phyloP scores from a whole-genome alignment of 176 grass and related monocot genomes.

The Elymus sibiricus region DNA sequence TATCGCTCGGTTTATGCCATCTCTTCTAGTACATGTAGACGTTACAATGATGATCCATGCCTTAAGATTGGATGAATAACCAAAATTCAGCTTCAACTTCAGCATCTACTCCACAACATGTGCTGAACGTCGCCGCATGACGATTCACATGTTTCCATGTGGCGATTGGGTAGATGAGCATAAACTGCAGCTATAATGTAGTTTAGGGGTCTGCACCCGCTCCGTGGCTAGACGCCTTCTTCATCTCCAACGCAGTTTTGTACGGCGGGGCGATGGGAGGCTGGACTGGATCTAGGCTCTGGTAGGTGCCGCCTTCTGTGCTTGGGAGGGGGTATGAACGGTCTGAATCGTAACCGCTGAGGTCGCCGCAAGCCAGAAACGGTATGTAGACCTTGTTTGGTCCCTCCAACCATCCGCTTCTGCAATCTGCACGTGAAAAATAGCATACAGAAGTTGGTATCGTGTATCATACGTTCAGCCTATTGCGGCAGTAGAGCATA shows the following conservation, averaged over 20 bases:
- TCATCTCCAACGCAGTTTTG: slow-evolving; percentile 72
- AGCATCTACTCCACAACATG: neutral
- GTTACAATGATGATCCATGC: too few species aligned
- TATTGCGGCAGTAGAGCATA: neutral
- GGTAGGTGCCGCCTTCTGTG: slow-evolving; percentile 33
- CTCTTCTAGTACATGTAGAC: neutral
- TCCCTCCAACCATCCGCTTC: slow-evolving; percentile 88
- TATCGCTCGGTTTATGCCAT: neutral
- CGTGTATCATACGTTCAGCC: neutral
- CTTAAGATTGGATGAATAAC: neutral
- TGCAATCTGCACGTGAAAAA: slow-evolving; percentile 55
- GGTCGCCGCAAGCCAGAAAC: slow-evolving; percentile 83
- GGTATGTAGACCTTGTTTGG: slow-evolving; percentile 86
- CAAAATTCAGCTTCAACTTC: neutral
- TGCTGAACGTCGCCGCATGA: neutral
- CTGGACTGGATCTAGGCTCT: slow-evolving; percentile 79
- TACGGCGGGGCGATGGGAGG: slow-evolving; percentile 82
- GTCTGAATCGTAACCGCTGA: slow-evolving; percentile 84
- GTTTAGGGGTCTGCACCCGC: slow-evolving; percentile 20
- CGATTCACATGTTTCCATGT: neutral
- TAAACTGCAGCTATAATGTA: neutral
- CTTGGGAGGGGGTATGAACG: slow-evolving; percentile 69
- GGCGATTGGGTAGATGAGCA: neutral
- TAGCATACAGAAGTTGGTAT: neutral
- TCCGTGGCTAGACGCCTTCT: slow-evolving; percentile 58